phyloP scores from a whole-genome alignment of 164 flowering plant species.

The Saururus chinensis region DNA sequence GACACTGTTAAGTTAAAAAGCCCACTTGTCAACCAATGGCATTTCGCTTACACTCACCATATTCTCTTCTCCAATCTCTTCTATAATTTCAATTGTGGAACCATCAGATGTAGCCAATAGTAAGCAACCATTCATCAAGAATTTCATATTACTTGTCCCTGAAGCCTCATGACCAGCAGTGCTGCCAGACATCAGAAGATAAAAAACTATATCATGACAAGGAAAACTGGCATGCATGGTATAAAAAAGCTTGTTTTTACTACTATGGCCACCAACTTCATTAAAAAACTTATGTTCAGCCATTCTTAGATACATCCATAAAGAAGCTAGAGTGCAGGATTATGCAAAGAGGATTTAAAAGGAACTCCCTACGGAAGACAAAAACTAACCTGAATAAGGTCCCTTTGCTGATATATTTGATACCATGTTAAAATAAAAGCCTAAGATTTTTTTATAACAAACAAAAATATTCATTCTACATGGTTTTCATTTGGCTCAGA shows the following conservation, averaged over 20 bases:
- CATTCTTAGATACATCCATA: too few relatives aligned
- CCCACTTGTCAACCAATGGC: too few relatives aligned
- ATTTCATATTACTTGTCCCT: slow-evolving; percentile 46
- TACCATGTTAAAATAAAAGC: too few relatives aligned
- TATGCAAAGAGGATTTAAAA: too few relatives aligned
- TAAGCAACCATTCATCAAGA: slow-evolving; percentile 47
- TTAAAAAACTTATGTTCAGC: neutral
- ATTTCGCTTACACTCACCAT: slow-evolving; percentile 19
- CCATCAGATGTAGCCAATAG: slow-evolving; percentile 45
- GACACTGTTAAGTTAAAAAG: too few relatives aligned
- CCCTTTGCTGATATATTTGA: too few relatives aligned
- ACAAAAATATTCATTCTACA: too few relatives aligned
- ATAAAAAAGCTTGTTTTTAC: too few relatives aligned
- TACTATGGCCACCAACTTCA: neutral
- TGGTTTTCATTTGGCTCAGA: neutral
- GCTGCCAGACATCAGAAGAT: slow-evolving; percentile 16
- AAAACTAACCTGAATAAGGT: too few relatives aligned
- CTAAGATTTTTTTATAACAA: too few relatives aligned
- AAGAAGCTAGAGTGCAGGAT: too few relatives aligned
- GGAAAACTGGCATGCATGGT: neutral
- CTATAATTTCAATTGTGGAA: slow-evolving; percentile 35
- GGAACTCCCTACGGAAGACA: too few relatives aligned
- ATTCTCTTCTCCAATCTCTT: slow-evolving; percentile 42
- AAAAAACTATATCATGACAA: neutral
- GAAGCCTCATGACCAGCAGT: slow-evolving; percentile 53